Evolutionary conservation across 371 early-diverging fungal genomes (phyloP).

Genomic region (Batkoa obscura): DNA sequence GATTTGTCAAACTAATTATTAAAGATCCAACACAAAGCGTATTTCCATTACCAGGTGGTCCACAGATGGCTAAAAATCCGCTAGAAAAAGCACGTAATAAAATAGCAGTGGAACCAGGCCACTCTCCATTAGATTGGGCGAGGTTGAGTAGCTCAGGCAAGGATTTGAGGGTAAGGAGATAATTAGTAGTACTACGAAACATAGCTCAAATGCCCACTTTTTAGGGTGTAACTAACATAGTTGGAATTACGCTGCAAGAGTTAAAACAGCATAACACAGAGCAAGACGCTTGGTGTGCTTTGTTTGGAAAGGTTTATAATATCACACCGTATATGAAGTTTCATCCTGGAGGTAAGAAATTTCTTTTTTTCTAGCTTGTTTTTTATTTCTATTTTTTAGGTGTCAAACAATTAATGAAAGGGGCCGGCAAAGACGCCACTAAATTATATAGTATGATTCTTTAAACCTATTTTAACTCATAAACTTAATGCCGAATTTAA

Average conservation of each 20-base stretch:
- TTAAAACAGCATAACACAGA: slow-evolving; percentile 50
- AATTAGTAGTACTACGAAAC: neutral
- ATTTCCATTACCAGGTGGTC: slow-evolving; percentile 6
- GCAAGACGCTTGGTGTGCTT: slow-evolving; percentile 86
- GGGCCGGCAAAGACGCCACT: slow-evolving; percentile 90
- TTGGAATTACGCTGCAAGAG: slow-evolving; percentile 52
- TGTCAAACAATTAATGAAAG: slow-evolving; percentile 68
- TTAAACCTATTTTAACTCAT: slow-evolving; percentile 8
- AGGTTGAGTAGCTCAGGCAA: slow-evolving; percentile 48
- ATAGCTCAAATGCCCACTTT: neutral
- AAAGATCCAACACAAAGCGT: neutral
- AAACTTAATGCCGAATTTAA: neutral
- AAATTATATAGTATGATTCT: slow-evolving; percentile 50
- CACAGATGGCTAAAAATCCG: slow-evolving; percentile 5
- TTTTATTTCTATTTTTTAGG: slow-evolving; percentile 9
- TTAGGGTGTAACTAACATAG: slow-evolving; percentile 31
- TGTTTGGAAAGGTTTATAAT: slow-evolving; percentile 87
- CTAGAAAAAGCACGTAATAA: slow-evolving; percentile 38
- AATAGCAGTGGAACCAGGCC: slow-evolving; percentile 67
- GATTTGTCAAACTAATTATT: too few species aligned
- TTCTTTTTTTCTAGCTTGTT: neutral
- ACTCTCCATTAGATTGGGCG: slow-evolving; percentile 90
- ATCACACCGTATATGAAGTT: slow-evolving; percentile 82
- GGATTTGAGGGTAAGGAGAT: slow-evolving; percentile 41
- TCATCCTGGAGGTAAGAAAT: slow-evolving; percentile 78